phyloP scores from a whole-genome alignment of 768 basidiomycete species.

The Floccularia luteovirens region DNA sequence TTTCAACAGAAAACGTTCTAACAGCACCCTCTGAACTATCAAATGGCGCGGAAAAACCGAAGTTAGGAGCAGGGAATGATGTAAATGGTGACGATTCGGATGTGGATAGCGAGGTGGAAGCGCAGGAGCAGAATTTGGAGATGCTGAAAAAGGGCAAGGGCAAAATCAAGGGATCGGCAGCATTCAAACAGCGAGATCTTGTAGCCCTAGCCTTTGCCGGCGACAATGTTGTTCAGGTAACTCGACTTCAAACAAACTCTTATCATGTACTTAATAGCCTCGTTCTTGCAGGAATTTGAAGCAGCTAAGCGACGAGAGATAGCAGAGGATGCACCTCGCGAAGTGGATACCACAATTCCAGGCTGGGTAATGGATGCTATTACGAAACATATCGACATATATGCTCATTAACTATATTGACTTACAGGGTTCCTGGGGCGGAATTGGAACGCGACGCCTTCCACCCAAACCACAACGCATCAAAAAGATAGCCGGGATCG shows the following conservation, averaged over 20 bases:
- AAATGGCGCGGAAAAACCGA: constrained; percentile 32
- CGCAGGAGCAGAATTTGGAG: constrained; percentile 59
- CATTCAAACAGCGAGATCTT: constrained; percentile 87
- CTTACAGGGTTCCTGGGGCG: constrained; percentile 85
- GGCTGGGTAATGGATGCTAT: constrained; percentile 70
- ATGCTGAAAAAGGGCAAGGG: constrained; percentile 33
- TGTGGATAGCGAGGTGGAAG: constrained; percentile 55
- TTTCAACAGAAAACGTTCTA: constrained; percentile 51
- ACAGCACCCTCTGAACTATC: constrained; percentile 12
- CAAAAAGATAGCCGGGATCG: constrained; percentile 78
- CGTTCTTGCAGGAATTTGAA: constrained; percentile 63
- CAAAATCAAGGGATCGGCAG: constrained; percentile 40
- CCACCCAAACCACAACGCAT: constrained; percentile 64
- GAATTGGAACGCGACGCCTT: constrained; percentile 55
- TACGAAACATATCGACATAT: constrained; percentile 1
- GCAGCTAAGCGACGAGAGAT: constrained; percentile 78
- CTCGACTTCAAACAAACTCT: not conserved
- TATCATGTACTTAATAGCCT: constrained; percentile 3
- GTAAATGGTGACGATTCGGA: constrained; percentile 29
- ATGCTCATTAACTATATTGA: not conserved
- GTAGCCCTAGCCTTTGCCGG: constrained; percentile 95
- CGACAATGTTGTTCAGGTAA: constrained; percentile 88
- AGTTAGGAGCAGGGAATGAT: constrained; percentile 31
- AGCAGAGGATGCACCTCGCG: constrained; percentile 78
- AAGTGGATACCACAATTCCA: constrained; percentile 84